phyloP scores from a whole-genome alignment of 495 filamentous ascomycete species.

The Penicillium daleae region DNA sequence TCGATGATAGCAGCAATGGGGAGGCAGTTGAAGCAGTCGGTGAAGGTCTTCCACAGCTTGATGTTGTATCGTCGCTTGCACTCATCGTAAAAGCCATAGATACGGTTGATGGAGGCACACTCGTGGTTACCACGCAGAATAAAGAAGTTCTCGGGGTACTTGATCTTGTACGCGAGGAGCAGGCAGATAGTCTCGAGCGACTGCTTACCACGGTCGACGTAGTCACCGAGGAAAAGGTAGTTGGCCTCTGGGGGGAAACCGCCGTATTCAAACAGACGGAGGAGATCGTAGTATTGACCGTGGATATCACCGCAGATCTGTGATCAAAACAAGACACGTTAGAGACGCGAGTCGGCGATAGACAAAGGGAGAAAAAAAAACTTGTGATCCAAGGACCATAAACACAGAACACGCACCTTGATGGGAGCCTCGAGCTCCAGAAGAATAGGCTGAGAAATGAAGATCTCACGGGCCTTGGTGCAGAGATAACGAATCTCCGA shows the following conservation, averaged over 20 bases:
- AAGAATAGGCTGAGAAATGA: conserved; percentile 98
- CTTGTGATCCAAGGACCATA: conserved; percentile 15
- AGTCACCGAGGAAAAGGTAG: conserved; percentile 99
- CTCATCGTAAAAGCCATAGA: conserved; percentile 99
- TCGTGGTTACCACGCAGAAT: conserved; percentile 98
- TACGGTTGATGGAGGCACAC: conserved; percentile 99
- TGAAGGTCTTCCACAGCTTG: conserved; percentile 99
- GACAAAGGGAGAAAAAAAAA: background rate
- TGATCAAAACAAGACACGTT: conserved; percentile 13
- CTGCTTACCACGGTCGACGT: conserved; percentile 99
- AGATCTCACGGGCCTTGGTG: conserved; percentile 98
- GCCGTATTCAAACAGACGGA: conserved; percentile 97
- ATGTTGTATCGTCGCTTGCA: conserved; percentile 99
- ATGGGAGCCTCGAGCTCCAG: conserved; percentile 97
- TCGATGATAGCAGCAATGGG: conserved; percentile 99
- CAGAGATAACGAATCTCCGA: conserved; percentile 97
- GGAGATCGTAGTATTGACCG: conserved; percentile 97
- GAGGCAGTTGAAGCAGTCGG: conserved; percentile 99
- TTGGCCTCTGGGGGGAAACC: conserved; percentile 99
- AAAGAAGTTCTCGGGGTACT: conserved; percentile 99
- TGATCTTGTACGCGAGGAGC: conserved; percentile 98
- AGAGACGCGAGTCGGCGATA: conserved; percentile 2
- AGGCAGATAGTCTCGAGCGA: conserved; percentile 99
- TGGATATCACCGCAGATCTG: conserved; percentile 99
- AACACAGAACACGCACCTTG: conserved; percentile 68